Conservation (phyloP, 306 rosid genomes). For the Rubus idaeus region DNA sequence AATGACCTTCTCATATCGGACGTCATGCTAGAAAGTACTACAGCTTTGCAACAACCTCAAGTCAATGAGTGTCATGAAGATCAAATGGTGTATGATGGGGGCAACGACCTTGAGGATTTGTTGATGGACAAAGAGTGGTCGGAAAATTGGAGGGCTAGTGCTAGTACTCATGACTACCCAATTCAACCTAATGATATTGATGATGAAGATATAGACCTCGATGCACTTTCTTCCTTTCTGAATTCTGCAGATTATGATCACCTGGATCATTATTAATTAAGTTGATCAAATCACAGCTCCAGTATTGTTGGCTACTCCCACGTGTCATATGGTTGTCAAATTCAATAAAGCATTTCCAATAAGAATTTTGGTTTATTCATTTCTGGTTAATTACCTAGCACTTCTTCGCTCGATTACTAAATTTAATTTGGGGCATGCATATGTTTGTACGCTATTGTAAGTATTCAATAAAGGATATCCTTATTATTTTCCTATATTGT, state of each 20-base stretch:
- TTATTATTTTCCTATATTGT: no score
- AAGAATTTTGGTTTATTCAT: no score
- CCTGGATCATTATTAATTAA: background rate
- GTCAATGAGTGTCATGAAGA: background rate
- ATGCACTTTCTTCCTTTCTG: constrained; percentile 10
- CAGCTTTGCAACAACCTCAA: background rate
- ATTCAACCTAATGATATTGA: background rate
- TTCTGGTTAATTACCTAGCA: no score
- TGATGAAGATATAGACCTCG: background rate
- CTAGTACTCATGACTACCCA: background rate
- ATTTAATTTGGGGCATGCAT: no score
- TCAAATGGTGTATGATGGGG: background rate
- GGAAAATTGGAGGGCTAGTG: background rate
- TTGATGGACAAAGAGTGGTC: background rate
- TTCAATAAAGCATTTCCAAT: no score
- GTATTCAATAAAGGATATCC: no score
- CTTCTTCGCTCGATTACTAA: no score
- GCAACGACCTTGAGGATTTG: background rate
- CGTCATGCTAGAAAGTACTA: background rate
- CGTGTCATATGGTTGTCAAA: no score
- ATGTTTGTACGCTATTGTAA: no score
- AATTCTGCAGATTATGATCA: background rate
- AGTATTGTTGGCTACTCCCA: no score
- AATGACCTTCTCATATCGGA: constrained; percentile 15
- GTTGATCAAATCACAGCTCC: background rate